phyloP scores from a whole-genome alignment of 768 basidiomycete genomes.

The Porpolomopsis calyptriformis region DNA sequence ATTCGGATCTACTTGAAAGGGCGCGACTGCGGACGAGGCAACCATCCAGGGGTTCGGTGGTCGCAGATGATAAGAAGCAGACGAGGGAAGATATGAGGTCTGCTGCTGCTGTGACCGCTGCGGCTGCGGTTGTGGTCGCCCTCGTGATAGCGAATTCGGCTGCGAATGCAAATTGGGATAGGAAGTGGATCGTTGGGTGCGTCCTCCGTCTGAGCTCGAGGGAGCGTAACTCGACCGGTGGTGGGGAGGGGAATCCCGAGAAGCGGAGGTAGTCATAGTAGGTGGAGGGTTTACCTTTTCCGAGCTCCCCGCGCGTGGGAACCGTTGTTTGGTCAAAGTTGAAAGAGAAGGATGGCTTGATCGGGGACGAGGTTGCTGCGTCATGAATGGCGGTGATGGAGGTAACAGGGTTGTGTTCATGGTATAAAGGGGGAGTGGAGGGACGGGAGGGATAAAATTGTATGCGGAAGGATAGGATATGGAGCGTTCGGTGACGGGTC shows the following conservation, averaged over 20 bases:
- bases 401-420: constrained; percentile 64
- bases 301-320: constrained; percentile 13
- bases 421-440: constrained; percentile 30
- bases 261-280: constrained; percentile 3
- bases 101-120: no score
- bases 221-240: constrained; percentile 11
- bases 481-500: constrained; percentile 6
- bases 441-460: constrained; percentile 27
- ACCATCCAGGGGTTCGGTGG: no score
- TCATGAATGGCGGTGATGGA: constrained; percentile 67
- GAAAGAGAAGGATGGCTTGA: constrained; percentile 22
- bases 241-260: constrained; percentile 10
- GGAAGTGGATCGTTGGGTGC: constrained; percentile 10
- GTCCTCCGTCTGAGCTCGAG: constrained; percentile 6
- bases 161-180: constrained; percentile 19
- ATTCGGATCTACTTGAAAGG: no score
- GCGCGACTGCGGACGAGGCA: no score
- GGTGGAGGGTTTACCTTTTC: constrained; percentile 3
- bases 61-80: no score
- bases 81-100: no score
- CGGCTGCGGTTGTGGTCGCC: constrained; percentile 8
- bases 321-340: constrained; percentile 24
- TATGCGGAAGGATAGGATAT: constrained; percentile 13
- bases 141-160: constrained; percentile 11
- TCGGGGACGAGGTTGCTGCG: constrained; percentile 43